Evolutionary conservation across 108 stramenopile species (phyloP), one percentile per base, ranked within the genome.

Genomic region (Cyclostephanos invisitatus): DNA sequence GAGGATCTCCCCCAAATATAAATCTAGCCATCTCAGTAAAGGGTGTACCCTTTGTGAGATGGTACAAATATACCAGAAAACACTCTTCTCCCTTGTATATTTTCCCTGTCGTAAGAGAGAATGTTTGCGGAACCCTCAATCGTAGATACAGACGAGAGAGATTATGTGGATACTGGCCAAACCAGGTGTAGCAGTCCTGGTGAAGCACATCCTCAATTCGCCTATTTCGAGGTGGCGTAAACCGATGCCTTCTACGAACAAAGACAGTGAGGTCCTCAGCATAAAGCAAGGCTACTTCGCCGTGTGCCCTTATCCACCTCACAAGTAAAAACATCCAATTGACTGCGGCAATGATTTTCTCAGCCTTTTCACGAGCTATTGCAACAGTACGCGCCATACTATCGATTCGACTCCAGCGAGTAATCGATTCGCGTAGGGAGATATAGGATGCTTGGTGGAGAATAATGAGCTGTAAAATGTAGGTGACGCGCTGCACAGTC

Each of bases 231-330:
- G 25, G 38, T 36, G 72, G 63, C 3, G 17, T 12, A 55, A 73
- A 73, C n/a, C 72, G 4, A 11, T 73, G 38, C 10, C 35, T 42
- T 24, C 72, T 27, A 2, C 62, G 63, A 17, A 65, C 32, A 28
- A 55, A 73, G 1, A 73, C 28, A 11, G 67, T 57, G 7, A 75
- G 61, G 22, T 75, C 74, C 36, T 74, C 54, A 20, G 73, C 73
- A 59, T 67, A 67, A 3, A 74, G 55, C 28, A 65, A 66, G 29
- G 73, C 64, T 37, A 74, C 1, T 29, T 74, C 73, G n/a, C 54
- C 73, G 29, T 74, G 48, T 17, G 56, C 38, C 3, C 11, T 47
- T 21, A 55, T 49, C 64, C 64, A 74, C 22, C 20, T 24, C 27
- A 66, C 5, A 7, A 66, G 58, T 12, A 66, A 74, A 24, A 66